Percentiles rank a stretch among this genome's conserved stretches.
phyloP scores from a whole-genome alignment of 768 basidiomycete species.

The Sarcodon aspratus region DNA sequence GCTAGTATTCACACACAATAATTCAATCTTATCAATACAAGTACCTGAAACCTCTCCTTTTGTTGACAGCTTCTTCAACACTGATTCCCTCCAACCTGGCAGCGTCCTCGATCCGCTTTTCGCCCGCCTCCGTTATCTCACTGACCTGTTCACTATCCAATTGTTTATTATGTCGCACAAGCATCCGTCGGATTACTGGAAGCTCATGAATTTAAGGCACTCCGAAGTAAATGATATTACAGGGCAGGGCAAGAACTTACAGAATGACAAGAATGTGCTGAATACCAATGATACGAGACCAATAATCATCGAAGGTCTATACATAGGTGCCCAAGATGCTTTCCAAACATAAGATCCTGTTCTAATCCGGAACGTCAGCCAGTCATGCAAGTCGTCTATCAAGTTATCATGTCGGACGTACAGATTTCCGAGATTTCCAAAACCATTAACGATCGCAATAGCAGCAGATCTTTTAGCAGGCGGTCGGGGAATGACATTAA shows the following conservation, averaged over 20 bases:
- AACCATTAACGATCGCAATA: neutral
- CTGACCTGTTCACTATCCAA: slow-evolving; percentile 37
- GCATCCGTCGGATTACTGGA: slow-evolving; percentile 29
- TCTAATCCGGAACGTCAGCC: slow-evolving; percentile 16
- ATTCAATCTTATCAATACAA: slow-evolving; percentile 24
- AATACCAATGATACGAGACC: slow-evolving; percentile 22
- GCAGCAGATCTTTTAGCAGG: neutral
- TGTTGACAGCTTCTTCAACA: slow-evolving; percentile 46
- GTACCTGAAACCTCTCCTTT: slow-evolving; percentile 47
- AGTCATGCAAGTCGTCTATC: neutral
- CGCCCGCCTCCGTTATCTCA: slow-evolving; percentile 30
- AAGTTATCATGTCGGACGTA: slow-evolving; percentile 16
- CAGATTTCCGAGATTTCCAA: slow-evolving; percentile 23
- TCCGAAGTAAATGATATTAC: neutral
- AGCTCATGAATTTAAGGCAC: neutral
- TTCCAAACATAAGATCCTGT: slow-evolving; percentile 56
- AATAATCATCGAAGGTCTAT: slow-evolving; percentile 41
- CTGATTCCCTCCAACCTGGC: slow-evolving; percentile 48
- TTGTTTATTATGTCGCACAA: slow-evolving; percentile 38
- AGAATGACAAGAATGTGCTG: slow-evolving; percentile 18
- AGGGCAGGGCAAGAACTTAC: slow-evolving; percentile 13
- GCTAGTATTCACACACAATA: neutral
- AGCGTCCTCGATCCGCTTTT: slow-evolving; percentile 42
- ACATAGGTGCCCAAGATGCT: slow-evolving; percentile 46
- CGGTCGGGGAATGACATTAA: slow-evolving; percentile 3